Conservation (phyloP, 805 yeast species). For the Zygosaccharomyces rouxii region DNA sequence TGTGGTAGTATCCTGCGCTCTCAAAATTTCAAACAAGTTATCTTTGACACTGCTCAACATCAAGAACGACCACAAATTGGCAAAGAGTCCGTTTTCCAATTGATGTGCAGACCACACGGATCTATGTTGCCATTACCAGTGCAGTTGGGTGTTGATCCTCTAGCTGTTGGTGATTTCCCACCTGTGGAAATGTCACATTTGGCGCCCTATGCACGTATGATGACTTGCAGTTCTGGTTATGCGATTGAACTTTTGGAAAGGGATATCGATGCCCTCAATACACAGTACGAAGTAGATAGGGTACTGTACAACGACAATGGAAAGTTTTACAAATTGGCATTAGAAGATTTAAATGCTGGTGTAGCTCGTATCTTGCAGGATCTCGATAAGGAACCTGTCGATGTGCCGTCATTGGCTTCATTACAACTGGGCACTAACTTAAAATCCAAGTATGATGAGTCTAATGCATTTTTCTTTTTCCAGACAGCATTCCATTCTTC, state of each 20-base stretch:
- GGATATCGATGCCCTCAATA: slow-evolving; percentile 54
- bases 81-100: slow-evolving; percentile 51
- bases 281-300: slow-evolving; percentile 53
- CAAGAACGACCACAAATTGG: slow-evolving; percentile 56
- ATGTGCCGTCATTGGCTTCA: slow-evolving; percentile 10
- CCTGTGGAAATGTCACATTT: slow-evolving; percentile 42
- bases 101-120: slow-evolving; percentile 54
- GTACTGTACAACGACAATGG: slow-evolving; percentile 58
- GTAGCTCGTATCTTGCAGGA: slow-evolving; percentile 39
- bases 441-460: slow-evolving; percentile 34
- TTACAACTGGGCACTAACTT: slow-evolving; percentile 8
- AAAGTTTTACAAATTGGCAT: slow-evolving; percentile 50
- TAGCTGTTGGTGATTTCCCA: slow-evolving; percentile 49
- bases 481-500: slow-evolving; percentile 71
- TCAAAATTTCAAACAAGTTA: slow-evolving; percentile 62
- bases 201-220: slow-evolving; percentile 57
- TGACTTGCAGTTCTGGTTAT: slow-evolving; percentile 59
- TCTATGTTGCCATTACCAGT: slow-evolving; percentile 48
- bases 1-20: slow-evolving; percentile 58
- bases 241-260: slow-evolving; percentile 48
- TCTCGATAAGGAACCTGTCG: slow-evolving; percentile 21
- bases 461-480: slow-evolving; percentile 61
- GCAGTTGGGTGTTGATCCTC: slow-evolving; percentile 40
- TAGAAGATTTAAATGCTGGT: slow-evolving; percentile 47
- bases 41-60: slow-evolving; percentile 47